Percentiles rank a stretch among this genome's conserved stretches.
phyloP scores from a whole-genome alignment of 1,284 basidiomycete genomes.

The Cryptococcus maquisensis region DNA sequence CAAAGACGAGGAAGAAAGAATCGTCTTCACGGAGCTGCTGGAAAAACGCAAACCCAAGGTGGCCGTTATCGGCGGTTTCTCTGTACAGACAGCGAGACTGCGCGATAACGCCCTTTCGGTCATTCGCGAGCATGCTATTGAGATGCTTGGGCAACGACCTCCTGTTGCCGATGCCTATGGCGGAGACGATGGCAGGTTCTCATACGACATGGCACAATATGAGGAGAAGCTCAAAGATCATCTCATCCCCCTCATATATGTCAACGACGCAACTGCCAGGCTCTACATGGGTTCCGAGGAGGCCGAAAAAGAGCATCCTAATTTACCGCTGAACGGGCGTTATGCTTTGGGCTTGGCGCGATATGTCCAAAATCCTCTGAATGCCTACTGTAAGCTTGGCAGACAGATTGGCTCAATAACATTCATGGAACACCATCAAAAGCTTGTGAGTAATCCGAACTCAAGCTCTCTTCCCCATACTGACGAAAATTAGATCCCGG shows the following conservation, averaged over 20 bases:
- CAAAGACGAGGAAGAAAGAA: constrained; percentile 56
- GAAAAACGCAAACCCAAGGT: constrained; percentile 79
- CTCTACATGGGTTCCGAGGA: constrained; percentile 89
- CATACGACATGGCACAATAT: constrained; percentile 27
- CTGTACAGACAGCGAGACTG: constrained; percentile 61
- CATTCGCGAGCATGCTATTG: constrained; percentile 41
- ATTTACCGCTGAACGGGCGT: constrained; percentile 73
- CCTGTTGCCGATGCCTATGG: constrained; percentile 33
- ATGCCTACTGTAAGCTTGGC: constrained; percentile 85
- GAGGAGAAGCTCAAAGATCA: constrained; percentile 25
- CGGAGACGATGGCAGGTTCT: constrained; percentile 33
- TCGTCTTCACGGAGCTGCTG: constrained; percentile 74
- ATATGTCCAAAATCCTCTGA: constrained; percentile 89
- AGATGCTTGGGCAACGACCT: constrained; percentile 26
- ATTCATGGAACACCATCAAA: constrained; percentile 79
- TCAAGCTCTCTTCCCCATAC: neutral
- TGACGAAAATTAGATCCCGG: constrained; percentile 9
- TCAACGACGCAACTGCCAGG: constrained; percentile 86
- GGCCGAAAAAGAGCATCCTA: constrained; percentile 78
- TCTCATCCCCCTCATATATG: constrained; percentile 70
- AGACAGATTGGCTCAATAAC: constrained; percentile 73
- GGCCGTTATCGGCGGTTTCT: constrained; percentile 84
- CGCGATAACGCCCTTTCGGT: constrained; percentile 57
- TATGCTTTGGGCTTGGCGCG: constrained; percentile 94
- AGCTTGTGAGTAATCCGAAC: constrained; percentile 59